Base-by-base conservation (phyloP, 1,284 basidiomycete species). In the Phenoliferia sp. region DNA sequence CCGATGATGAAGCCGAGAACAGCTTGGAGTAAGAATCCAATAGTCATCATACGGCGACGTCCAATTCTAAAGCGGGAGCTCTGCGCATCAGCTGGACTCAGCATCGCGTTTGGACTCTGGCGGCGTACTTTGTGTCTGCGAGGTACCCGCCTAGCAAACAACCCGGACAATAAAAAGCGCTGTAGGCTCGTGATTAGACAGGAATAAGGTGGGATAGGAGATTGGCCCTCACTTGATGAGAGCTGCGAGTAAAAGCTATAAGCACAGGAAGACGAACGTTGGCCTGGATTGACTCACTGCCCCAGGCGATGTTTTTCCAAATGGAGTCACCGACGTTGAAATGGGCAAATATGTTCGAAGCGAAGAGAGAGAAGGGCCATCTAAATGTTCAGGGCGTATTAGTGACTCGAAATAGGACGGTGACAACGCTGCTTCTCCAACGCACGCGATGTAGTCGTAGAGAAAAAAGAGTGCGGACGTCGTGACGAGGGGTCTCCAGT, bases 311-410 rank as follows among this genome's bases (percentile, higher is more conserved):
- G 50, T 54, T 54, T 26, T 54, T 54, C 50, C 50, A 54, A 28
- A 54, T 54, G 22, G 50, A 54, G 50, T 54, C 50, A 28, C 50
- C 50, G n/a, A 54, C 50, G 50, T 54, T 54, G 22, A 54, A 54
- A 9, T 54, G 10, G 22, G 50, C 10, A 54, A 54, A 54, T 19
- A 54, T 54, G 50, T 12, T 54, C 7, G 10, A 10, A 19, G 50
- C 50, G 50, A 54, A 54, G 7, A 54, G 50, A 19, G 50, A 54
- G 22, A 54, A 54, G 29, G 50, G 50, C 50, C 50, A 54, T 12
- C 50, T 54, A 28, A 26, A 54, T 19, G 39, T 48, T 12, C 15
- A 54, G 22, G 22, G 22, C 10, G 7, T 15, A 28, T 54, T 28
- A 54, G 50, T 12, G 29, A n/a, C 29, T 26, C 50, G n/a, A 19